Conservation (phyloP, 169 alveolate genomes). For the Plasmodium cynomolgi region DNA sequence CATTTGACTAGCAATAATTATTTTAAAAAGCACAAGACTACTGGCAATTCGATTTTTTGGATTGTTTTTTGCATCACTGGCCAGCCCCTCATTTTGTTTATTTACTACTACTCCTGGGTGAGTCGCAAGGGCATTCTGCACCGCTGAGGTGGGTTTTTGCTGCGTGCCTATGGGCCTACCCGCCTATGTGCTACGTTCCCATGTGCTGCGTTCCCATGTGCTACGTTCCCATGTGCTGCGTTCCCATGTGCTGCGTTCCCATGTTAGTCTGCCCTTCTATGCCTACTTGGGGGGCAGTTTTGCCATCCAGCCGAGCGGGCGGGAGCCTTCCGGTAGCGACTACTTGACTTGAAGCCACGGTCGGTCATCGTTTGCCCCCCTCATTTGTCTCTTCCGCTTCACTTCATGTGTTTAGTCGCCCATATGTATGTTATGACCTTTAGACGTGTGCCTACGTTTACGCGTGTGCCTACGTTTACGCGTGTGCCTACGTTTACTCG, state of each 20-base stretch:
- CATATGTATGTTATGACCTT: background rate
- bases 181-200: too few species aligned
- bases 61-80: constrained; percentile 94
- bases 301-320: background rate
- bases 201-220: too few species aligned
- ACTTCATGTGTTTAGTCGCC: background rate
- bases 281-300: background rate
- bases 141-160: background rate
- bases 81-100: constrained; percentile 91
- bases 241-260: background rate
- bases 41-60: constrained; percentile 94
- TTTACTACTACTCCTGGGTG: constrained; percentile 82
- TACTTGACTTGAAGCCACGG: background rate
- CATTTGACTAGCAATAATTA: constrained; percentile 78
- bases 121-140: constrained; percentile 9
- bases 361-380: background rate
- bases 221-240: too few species aligned
- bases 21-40: constrained; percentile 86
- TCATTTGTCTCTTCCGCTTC: background rate
- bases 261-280: background rate
- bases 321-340: background rate
- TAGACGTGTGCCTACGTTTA: background rate
- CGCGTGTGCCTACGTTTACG: background rate
- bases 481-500: too few species aligned
- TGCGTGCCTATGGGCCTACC: background rate